These are phyloP conservation scores for Penicillium robsamsonii DNA, from an alignment of 495 filamentous ascomycete genomes.

Conservation along the genomic window DNA sequence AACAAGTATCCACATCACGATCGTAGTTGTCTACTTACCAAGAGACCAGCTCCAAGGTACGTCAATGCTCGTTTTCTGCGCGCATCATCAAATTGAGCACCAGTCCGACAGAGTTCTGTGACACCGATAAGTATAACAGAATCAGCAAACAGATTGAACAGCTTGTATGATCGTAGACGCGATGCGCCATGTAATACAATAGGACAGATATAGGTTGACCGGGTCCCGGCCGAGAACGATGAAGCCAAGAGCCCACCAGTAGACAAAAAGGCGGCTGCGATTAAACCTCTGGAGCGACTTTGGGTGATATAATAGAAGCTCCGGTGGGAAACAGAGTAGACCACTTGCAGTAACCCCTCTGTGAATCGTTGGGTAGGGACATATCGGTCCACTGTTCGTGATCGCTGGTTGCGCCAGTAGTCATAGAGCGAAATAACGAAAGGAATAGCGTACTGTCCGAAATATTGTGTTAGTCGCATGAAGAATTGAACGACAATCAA, in stretches of 20 bases:
- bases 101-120: constrained; percentile 28
- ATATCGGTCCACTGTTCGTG: constrained; percentile 22
- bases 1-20: neutral
- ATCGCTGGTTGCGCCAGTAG: constrained; percentile 38
- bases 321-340: constrained; percentile 25
- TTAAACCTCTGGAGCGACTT: constrained; percentile 32
- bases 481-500: neutral
- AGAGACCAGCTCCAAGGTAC: constrained; percentile 35
- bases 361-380: constrained; percentile 20
- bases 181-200: constrained; percentile 26
- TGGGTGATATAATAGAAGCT: constrained; percentile 28
- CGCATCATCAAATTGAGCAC: constrained; percentile 20
- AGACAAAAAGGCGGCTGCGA: constrained; percentile 35
- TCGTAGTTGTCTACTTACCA: constrained; percentile 30
- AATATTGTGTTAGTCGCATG: constrained; percentile 10
- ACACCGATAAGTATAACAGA: constrained; percentile 35
- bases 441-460: constrained; percentile 36
- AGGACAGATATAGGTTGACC: constrained; percentile 51
- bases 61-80: constrained; percentile 29
- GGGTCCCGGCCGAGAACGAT: constrained; percentile 27
- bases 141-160: constrained; percentile 35
- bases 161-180: constrained; percentile 26
- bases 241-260: constrained; percentile 30
- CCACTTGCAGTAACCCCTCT: constrained; percentile 19
- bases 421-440: constrained; percentile 46